Evolutionary conservation across 495 filamentous ascomycete species (phyloP).

Genomic region (Aspergillus olivimuriae): DNA sequence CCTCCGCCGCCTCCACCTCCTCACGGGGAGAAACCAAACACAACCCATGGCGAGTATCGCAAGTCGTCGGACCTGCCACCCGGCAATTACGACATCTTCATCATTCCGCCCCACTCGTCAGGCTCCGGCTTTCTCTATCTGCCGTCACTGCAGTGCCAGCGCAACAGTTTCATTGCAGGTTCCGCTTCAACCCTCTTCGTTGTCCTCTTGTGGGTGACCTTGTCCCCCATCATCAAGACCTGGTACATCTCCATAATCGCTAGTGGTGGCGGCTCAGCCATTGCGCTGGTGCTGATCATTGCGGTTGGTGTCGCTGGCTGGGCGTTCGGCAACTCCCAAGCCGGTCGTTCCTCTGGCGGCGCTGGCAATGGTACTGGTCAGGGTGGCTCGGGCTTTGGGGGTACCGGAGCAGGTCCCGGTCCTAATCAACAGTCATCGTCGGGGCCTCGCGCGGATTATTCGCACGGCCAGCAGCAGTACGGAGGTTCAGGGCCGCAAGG

Average conservation of each 20-base stretch:
- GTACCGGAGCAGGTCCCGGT: slow-evolving; percentile 7
- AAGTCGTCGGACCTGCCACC: slow-evolving; percentile 58
- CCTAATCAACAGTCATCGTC: not conserved
- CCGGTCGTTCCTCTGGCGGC: slow-evolving; percentile 21
- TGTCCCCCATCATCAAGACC: slow-evolving; percentile 60
- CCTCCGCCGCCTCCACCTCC: slow-evolving; percentile 60
- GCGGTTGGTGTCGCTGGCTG: slow-evolving; percentile 70
- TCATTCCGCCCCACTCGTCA: slow-evolving; percentile 89
- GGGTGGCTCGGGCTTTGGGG: slow-evolving; percentile 18
- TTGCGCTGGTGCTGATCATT: slow-evolving; percentile 56
- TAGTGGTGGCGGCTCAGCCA: slow-evolving; percentile 54
- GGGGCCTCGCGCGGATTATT: slow-evolving; percentile 8
- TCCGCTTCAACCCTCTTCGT: slow-evolving; percentile 63
- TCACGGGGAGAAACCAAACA: slow-evolving; percentile 62
- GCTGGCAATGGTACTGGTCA: slow-evolving; percentile 14
- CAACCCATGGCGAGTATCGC: slow-evolving; percentile 40
- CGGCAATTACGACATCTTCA: slow-evolving; percentile 94
- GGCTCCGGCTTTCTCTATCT: slow-evolving; percentile 91
- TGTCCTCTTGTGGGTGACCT: slow-evolving; percentile 58
- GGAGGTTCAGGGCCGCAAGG: slow-evolving; percentile 13
- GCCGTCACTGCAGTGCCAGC: slow-evolving; percentile 74
- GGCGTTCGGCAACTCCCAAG: slow-evolving; percentile 63
- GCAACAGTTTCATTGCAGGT: slow-evolving; percentile 88
- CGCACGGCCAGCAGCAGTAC: slow-evolving; percentile 7
- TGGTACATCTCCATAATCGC: slow-evolving; percentile 61